phyloP scores from a whole-genome alignment of 768 basidiomycete species.

The Naganishia kalamii region DNA sequence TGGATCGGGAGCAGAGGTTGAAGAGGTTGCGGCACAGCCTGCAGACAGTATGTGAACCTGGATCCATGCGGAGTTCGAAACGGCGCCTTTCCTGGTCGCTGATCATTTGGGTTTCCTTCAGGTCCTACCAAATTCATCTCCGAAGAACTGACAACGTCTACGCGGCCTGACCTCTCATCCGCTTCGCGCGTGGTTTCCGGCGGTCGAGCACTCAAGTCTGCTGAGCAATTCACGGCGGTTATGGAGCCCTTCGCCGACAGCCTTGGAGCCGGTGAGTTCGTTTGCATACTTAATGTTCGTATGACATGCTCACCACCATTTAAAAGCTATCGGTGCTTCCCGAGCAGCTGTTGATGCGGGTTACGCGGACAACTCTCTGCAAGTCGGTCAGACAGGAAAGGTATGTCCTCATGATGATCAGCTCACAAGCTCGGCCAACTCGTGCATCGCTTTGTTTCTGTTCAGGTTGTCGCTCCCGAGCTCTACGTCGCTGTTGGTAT shows the following conservation, averaged over 20 bases:
- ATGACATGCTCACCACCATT: background rate
- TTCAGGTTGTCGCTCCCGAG: slow-evolving; percentile 80
- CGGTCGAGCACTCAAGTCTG: slow-evolving; percentile 87
- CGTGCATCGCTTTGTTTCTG: background rate
- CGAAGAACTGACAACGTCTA: slow-evolving; percentile 71
- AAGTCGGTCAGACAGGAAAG: slow-evolving; percentile 99
- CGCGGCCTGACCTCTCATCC: slow-evolving; percentile 82
- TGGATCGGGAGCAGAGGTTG: slow-evolving; percentile 53
- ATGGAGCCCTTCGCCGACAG: slow-evolving; percentile 88
- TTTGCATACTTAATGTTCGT: background rate
- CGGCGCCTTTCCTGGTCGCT: background rate
- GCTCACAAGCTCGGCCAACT: background rate
- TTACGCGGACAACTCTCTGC: slow-evolving; percentile 92
- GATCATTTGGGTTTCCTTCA: slow-evolving; percentile 12
- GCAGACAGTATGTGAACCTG: slow-evolving; percentile 36
- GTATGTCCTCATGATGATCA: slow-evolving; percentile 23
- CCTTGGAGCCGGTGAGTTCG: slow-evolving; percentile 60
- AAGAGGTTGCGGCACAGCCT: slow-evolving; percentile 55
- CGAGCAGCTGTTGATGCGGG: slow-evolving; percentile 97
- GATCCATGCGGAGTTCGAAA: background rate
- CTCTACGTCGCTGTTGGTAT: slow-evolving; percentile 95
- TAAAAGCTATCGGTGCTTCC: slow-evolving; percentile 82
- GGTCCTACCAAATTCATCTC: slow-evolving; percentile 48
- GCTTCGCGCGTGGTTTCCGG: slow-evolving; percentile 88
- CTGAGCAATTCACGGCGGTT: slow-evolving; percentile 79